Evolutionary conservation across 2,329 filamentous ascomycete species (phyloP).

Genomic region (Fusarium napiforme): DNA sequence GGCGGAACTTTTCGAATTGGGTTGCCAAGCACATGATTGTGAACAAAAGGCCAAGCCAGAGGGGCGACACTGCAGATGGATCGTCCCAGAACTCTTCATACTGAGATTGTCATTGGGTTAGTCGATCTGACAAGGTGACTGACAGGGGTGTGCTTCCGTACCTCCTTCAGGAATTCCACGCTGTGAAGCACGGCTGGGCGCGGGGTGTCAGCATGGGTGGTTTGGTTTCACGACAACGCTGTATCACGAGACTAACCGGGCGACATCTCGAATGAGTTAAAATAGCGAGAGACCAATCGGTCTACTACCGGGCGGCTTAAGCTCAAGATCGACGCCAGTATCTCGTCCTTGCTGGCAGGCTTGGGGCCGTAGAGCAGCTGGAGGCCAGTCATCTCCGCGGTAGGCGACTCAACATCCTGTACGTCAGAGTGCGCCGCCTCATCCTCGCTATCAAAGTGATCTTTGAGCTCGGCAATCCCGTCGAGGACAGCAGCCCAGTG

Average conservation of each 20-base stretch:
- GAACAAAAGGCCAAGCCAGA: slow-evolving; percentile 61
- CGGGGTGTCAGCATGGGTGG: background rate
- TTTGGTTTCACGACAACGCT: no score
- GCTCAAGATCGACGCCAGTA: slow-evolving; percentile 44
- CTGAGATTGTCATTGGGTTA: slow-evolving; percentile 23
- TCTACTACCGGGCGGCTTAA: slow-evolving; percentile 46
- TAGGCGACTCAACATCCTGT: background rate
- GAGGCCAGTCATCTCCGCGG: slow-evolving; percentile 13
- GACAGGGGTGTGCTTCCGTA: background rate
- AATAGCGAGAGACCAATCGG: slow-evolving; percentile 51
- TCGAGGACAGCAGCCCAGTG: slow-evolving; percentile 57
- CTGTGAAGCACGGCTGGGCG: slow-evolving; percentile 3
- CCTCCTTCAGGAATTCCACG: slow-evolving; percentile 12
- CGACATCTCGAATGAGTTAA: slow-evolving; percentile 48
- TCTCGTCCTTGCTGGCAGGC: slow-evolving; percentile 44
- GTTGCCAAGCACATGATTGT: slow-evolving; percentile 56
- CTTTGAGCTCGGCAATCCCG: slow-evolving; percentile 53
- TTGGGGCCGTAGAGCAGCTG: slow-evolving; percentile 49
- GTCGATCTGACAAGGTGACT: no score
- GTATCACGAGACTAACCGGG: background rate
- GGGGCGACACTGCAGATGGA: slow-evolving; percentile 49
- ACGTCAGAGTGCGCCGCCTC: slow-evolving; percentile 6
- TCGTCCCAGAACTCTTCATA: slow-evolving; percentile 59
- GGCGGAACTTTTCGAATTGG: slow-evolving; percentile 17
- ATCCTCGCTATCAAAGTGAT: slow-evolving; percentile 49